These are phyloP conservation scores for Lachnellula suecica DNA, from an alignment of 2,329 filamentous ascomycete species.

Conservation along the genomic window DNA sequence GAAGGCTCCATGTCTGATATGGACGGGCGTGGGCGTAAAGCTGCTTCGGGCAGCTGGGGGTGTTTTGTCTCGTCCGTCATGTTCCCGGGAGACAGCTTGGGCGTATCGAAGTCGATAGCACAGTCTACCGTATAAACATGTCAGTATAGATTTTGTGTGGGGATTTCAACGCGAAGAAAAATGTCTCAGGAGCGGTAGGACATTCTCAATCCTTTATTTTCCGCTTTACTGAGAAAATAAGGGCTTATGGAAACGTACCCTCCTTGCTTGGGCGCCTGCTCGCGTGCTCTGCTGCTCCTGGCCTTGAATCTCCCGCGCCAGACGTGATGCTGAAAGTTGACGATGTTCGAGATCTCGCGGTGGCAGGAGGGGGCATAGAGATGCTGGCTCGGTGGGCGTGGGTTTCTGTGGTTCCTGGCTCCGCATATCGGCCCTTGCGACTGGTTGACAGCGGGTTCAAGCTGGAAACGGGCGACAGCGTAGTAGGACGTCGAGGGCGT, in stretches of 20 bases:
- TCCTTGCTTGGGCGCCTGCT: constrained; percentile 30
- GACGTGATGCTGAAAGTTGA: constrained; percentile 34
- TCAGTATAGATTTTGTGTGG: too few relatives aligned
- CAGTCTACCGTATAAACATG: too few relatives aligned
- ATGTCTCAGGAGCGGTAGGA: too few relatives aligned
- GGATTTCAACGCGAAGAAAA: too few relatives aligned
- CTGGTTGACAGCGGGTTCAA: constrained; percentile 31
- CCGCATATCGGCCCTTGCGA: constrained; percentile 58
- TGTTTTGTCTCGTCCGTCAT: constrained; percentile 29
- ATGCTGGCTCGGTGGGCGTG: constrained; percentile 60
- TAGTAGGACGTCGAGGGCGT: constrained; percentile 32
- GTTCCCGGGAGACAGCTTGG: constrained; percentile 40
- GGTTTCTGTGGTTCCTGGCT: constrained; percentile 57
- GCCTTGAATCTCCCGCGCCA: constrained; percentile 30
- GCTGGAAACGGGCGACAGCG: constrained; percentile 46
- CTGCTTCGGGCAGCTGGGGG: constrained; percentile 45
- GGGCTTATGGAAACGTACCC: too few relatives aligned
- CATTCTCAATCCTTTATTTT: too few relatives aligned
- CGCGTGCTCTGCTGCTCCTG: neutral
- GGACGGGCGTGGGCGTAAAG: constrained; percentile 46
- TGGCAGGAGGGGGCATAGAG: constrained; percentile 61
- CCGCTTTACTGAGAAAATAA: too few relatives aligned
- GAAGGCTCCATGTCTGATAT: constrained; percentile 48
- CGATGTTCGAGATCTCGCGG: constrained; percentile 34
- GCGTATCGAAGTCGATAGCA: constrained; percentile 49